Evolutionary conservation across 2,329 filamentous ascomycete genomes (phyloP).

Genomic region (Nannizziopsis arthrosporioides): DNA sequence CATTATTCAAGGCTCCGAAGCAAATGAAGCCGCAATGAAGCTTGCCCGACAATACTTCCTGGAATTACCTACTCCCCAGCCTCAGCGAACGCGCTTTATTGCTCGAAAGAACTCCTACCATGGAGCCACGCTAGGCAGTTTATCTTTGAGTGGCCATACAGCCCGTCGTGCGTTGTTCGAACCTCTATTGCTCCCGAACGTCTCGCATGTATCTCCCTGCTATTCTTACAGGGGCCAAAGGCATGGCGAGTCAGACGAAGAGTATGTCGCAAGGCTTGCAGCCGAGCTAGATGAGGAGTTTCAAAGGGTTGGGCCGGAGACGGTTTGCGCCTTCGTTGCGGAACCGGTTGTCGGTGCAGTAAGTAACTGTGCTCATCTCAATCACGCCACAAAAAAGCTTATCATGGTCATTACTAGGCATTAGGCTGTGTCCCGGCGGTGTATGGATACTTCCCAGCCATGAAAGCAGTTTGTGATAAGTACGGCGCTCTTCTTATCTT

Average conservation of each 20-base stretch:
- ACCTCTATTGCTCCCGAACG: slow-evolving; percentile 44
- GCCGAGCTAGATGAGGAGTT: slow-evolving; percentile 59
- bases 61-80: slow-evolving; percentile 43
- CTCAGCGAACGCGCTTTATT: slow-evolving; percentile 50
- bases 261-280: slow-evolving; percentile 51
- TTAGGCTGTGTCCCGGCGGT: slow-evolving; percentile 58
- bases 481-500: slow-evolving; percentile 65
- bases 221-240: slow-evolving; percentile 50
- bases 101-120: slow-evolving; percentile 56
- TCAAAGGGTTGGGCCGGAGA: slow-evolving; percentile 49
- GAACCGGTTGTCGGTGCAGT: slow-evolving; percentile 63
- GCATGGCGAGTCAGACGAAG: slow-evolving; percentile 42
- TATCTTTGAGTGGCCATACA: slow-evolving; percentile 53
- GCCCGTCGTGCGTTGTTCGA: slow-evolving; percentile 51
- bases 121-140: slow-evolving; percentile 56
- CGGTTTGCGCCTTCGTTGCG: slow-evolving; percentile 59
- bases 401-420: slow-evolving; percentile 32
- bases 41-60: slow-evolving; percentile 55
- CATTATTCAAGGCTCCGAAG: slow-evolving; percentile 47
- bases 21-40: slow-evolving; percentile 58
- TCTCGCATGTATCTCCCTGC: slow-evolving; percentile 54
- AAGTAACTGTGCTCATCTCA: slow-evolving; percentile 23
- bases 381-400: not conserved
- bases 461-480: slow-evolving; percentile 56
- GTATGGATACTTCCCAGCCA: slow-evolving; percentile 56